phyloP scores from a whole-genome alignment of 495 filamentous ascomycete species.

The Aspergillus affinis region DNA sequence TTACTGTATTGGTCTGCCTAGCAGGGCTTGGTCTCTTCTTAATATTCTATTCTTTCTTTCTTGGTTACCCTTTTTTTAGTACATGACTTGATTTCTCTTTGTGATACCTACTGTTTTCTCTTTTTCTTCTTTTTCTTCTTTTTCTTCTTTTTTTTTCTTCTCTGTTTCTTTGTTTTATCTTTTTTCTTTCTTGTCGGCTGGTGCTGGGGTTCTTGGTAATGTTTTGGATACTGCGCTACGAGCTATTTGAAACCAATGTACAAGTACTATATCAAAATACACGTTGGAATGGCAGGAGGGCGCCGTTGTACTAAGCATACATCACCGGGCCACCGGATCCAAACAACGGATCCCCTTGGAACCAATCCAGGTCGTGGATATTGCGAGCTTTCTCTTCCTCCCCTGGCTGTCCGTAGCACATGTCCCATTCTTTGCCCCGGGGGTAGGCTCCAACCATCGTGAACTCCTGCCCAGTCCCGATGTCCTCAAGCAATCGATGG shows the following conservation, averaged over 20 bases:
- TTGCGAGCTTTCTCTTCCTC: conserved; percentile 50
- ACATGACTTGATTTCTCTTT: conserved; percentile 1
- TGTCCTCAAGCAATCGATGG: conserved; percentile 60
- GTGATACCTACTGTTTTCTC: neutral
- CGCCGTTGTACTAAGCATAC: conserved; percentile 25
- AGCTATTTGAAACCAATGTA: neutral
- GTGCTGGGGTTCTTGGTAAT: neutral
- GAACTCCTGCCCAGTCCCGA: conserved; percentile 45
- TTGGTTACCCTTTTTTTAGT: neutral
- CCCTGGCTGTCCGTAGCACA: conserved; percentile 62
- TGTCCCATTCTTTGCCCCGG: conserved; percentile 57
- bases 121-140: conserved; percentile 3
- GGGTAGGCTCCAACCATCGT: conserved; percentile 69
- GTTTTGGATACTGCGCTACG: neutral
- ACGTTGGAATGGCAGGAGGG: neutral
- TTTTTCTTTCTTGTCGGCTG: neutral
- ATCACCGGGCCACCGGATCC: conserved; percentile 54
- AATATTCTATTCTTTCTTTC: conserved; percentile 2
- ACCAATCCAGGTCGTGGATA: conserved; percentile 54
- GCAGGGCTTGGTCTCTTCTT: neutral
- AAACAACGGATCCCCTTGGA: conserved; percentile 60
- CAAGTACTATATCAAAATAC: neutral
- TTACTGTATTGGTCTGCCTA: neutral
- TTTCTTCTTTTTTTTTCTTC: neutral
- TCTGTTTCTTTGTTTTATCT: neutral